Base-by-base conservation (phyloP, 306 rosid species). In the Inga leiocalycina region DNA sequence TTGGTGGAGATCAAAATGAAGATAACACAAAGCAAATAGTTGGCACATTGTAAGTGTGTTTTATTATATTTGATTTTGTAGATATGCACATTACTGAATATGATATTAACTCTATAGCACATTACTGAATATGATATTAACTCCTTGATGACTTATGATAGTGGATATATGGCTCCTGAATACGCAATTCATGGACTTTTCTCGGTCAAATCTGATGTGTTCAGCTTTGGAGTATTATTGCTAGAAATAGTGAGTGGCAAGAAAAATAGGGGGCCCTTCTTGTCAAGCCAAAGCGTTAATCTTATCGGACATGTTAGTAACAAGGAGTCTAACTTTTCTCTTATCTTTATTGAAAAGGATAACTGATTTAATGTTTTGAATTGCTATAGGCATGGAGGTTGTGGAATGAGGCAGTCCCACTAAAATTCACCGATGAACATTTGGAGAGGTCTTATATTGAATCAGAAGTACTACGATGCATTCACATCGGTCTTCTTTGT, bases 201-300 rank as follows among this genome's bases (percentile, higher is more conserved):
- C 22, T 54, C 52, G 0, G 7, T 35, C 37, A 75, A 56, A 37
- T 37, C 69, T 54, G 69, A 75, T 20, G 79, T 76, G n/a, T 76
- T 76, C 2, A 54, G 82, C 24, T 77, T 69, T 9, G 82, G 74
- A 3, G 49, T 77, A 20, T 35, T 69, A 57, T 1, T 77, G 3
- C 4, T 82, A 7, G 78, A 77, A 39, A 77, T 83, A n/a, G 30
- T 83, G 9, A 83, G 86, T 34, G 85, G 73, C 6, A 75, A 6
- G 41, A 75, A 65, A 66, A 81, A 66, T 0, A 65, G 7, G 43
- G 16, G 46, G 8, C 12, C 76, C 13, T 37, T 68, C 20, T 61
- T 46, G 3, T 4, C 61, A 65, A 52, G 52, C 43, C 24, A 27
- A 0, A 62, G 71, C 2, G 5, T 39, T 43, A 82, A 82, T 54